Base-by-base conservation (phyloP, 352 stramenopile genomes). In the Thraustochytrium sp. region DNA sequence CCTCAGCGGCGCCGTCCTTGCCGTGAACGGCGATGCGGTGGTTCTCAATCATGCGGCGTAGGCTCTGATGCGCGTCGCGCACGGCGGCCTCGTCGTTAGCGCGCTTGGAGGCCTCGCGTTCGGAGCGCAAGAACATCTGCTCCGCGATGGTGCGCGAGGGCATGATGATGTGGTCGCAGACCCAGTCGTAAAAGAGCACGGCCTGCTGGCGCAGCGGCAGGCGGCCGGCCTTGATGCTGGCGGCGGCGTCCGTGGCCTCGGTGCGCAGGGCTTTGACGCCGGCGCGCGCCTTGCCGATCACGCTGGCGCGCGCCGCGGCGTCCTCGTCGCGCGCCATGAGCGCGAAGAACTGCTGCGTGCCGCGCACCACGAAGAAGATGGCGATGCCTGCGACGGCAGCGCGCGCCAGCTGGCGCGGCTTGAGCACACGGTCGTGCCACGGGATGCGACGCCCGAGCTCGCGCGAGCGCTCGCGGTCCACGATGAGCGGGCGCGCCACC, bases 41-140 rank as follows among this genome's bases (percentile, higher is more conserved):
- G 65, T 77, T 62, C 34, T 72, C 59, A 44, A 77, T 77, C 65
- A 77, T 77, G 13, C 42, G 42, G 23, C 65, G 42, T 9, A 77
- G 65, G 46, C 65, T 77, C 16, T 62, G 13, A 5, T 36, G 42
- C 18, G 65, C 65, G 26, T 77, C 65, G 11, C 46, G 21, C 0
- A 77, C 65, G 26, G 65, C 65, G 31, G 37, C 21, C 65, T 77
- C 65, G 34, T 77, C 42, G 21, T 23, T 26, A 16, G 21, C 16
- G 11, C 59, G 59, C 40, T 72, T 72, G 13, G 65, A 62, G 18
- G n/a, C 34, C 34, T 77, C 65, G 11, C 49, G 42, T 36, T 77
- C 65, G 31, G 42, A 62, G 65, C 65, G 42, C 46, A 77, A 26
- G 46, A 77, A 77, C 65, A 77, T 77, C 34, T 77, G 65, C 65